Evolutionary conservation across 2,329 filamentous ascomycete genomes (phyloP), one percentile per base, ranked within the genome.

Genomic region (Cordyceps cicadae): DNA sequence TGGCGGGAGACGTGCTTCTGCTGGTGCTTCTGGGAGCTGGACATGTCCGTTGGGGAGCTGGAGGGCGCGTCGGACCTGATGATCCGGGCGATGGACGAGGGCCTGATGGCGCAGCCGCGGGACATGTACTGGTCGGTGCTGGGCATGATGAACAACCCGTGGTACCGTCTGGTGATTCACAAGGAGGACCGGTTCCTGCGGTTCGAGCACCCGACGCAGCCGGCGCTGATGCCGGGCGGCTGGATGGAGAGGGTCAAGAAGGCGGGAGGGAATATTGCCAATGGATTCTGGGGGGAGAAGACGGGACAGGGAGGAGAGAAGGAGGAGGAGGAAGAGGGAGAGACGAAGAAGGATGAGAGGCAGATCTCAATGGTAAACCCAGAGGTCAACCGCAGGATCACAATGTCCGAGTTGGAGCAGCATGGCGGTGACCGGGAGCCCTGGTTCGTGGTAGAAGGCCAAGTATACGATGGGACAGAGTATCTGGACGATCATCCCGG

Each of bases 131-230:
- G 92, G 92, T 92, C 86, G 62, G 91, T 96, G 2, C 76, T 96
- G 41, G 92, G 92, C 0, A 97, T 97, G 92, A 96, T 97, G 92
- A 96, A 96, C 74, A 96, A 96, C 67, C 89, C 90, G 0, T 97
- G 92, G 92, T 97, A 88, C 71, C 82, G 92, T 4, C 82, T 97
- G 1, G 84, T 86, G 2, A 88, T 97, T 59, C 83, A 85, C 58
- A 86, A 86, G 61, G 86, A 92, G 62, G 79, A 78, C 68, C 49
- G 78, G 78, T 74, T 70, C 9, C 74, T 96, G 49, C 80, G 84
- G 5, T 96, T 97, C 65, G 92, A 96, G 71, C 92, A 97, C 67
- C 92, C 92, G 0, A 95, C 91, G 2, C 88, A 92, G 64, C 90
- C 91, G 8, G 86, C 87, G 0, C 73, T 91, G 41, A 86, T 87